phyloP scores from a whole-genome alignment of 2,329 filamentous ascomycete species.

The Sclerotinia minor region DNA sequence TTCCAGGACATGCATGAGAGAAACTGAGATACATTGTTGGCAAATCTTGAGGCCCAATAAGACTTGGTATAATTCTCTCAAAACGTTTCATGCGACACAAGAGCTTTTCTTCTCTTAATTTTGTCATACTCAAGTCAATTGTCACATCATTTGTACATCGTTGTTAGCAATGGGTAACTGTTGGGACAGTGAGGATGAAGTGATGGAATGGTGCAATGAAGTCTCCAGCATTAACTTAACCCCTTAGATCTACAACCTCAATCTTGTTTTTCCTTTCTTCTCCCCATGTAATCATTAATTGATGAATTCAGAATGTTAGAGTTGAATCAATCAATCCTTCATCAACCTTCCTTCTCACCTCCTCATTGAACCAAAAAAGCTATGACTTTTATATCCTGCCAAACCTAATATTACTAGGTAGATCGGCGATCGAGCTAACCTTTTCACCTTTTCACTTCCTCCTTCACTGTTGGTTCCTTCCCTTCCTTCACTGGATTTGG shows the following conservation, averaged over 20 bases:
- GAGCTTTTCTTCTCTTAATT: neutral
- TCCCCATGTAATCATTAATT: neutral
- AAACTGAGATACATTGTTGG: neutral
- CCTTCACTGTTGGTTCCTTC: neutral
- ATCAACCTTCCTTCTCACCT: no score
- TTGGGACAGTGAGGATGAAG: neutral
- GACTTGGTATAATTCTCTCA: neutral
- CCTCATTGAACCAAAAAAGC: no score
- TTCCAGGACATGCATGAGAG: neutral
- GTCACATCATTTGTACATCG: no score
- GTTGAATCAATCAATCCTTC: no score
- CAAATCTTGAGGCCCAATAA: neutral
- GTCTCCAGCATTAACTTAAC: no score
- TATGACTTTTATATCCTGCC: neutral
- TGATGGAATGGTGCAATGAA: no score
- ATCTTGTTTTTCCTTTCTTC: neutral
- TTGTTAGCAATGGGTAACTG: neutral
- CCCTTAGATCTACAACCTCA: neutral
- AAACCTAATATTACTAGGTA: no score
- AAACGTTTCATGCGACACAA: neutral
- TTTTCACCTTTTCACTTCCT: neutral
- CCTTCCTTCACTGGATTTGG: neutral
- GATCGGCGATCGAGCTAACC: no score
- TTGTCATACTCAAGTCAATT: neutral
- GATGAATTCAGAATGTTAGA: no score